Percentiles rank a stretch among this genome's conserved stretches.
Evolutionary conservation across 768 basidiomycete genomes (phyloP).

Genomic region (Boletus vinaceobasis): DNA sequence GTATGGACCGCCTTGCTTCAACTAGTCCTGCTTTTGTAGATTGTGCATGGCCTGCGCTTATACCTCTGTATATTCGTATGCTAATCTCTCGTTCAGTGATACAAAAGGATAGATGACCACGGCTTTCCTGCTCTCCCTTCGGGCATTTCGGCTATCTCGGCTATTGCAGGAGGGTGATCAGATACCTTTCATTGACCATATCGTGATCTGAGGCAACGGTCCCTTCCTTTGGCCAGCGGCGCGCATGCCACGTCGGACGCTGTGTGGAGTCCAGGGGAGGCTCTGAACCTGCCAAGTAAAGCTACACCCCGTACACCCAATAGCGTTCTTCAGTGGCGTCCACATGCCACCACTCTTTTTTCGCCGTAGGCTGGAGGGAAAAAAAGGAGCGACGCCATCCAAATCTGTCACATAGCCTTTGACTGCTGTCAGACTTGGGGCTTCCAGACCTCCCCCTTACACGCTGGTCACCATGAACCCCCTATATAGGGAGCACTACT

Average conservation of each 20-base stretch:
- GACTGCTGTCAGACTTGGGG: neutral
- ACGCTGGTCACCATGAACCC: neutral
- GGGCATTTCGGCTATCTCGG: neutral
- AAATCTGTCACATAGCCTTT: neutral
- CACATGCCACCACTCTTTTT: neutral
- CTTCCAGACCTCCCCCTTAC: neutral
- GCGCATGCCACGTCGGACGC: neutral
- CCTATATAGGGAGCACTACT: neutral
- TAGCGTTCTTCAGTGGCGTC: neutral
- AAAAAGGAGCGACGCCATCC: neutral
- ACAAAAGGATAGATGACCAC: neutral
- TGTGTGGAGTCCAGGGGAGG: neutral
- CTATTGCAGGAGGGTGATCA: neutral
- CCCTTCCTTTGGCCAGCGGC: no score
- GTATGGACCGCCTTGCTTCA: neutral
- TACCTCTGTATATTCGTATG: neutral
- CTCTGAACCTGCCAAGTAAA: neutral
- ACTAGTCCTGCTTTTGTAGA: slow-evolving; percentile 1
- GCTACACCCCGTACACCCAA: no score
- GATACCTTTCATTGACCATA: neutral
- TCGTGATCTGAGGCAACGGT: neutral
- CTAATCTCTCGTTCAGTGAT: neutral
- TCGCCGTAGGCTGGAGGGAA: neutral
- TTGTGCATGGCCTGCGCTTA: neutral
- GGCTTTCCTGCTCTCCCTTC: neutral